These are phyloP conservation scores for Vaccinium vitisidaea DNA, from an alignment of 148 eudicot genomes.

Conservation along the genomic window DNA sequence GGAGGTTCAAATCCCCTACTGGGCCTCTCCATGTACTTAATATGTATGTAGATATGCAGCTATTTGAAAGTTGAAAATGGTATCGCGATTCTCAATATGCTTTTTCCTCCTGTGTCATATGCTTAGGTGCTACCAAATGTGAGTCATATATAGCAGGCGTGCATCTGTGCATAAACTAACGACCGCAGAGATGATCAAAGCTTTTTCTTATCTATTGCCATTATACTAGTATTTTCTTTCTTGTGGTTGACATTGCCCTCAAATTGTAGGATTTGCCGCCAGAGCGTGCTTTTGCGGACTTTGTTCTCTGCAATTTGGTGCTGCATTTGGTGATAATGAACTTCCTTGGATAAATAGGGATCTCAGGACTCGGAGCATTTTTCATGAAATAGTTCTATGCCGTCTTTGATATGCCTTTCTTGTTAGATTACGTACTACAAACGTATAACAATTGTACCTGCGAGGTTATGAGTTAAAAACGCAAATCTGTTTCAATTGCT, in stretches of 20 bases:
- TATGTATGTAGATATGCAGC: too few species aligned
- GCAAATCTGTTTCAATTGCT: not conserved
- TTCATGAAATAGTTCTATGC: not conserved
- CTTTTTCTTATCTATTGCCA: not conserved
- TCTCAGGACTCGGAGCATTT: not conserved
- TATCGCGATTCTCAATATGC: not conserved
- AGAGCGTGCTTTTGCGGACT: constrained; percentile 91
- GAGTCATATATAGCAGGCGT: not conserved
- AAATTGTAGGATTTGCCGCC: constrained; percentile 85
- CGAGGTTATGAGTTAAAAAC: not conserved
- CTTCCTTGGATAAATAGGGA: constrained; percentile 63
- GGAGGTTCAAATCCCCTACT: too few species aligned
- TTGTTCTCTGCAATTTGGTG: constrained; percentile 88
- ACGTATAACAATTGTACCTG: too few species aligned
- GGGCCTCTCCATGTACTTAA: too few species aligned
- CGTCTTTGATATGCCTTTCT: not conserved
- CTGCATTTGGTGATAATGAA: constrained; percentile 96
- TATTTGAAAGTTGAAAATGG: too few species aligned
- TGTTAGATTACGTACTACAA: not conserved
- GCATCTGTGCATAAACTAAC: not conserved
- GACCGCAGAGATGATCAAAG: too few species aligned
- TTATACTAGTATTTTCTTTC: too few species aligned
- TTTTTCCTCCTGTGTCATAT: not conserved
- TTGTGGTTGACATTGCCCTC: not conserved
- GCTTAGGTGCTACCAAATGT: not conserved